Evolutionary conservation across 2,329 filamentous ascomycete genomes (phyloP).

Genomic region (Apiospora koreana): DNA sequence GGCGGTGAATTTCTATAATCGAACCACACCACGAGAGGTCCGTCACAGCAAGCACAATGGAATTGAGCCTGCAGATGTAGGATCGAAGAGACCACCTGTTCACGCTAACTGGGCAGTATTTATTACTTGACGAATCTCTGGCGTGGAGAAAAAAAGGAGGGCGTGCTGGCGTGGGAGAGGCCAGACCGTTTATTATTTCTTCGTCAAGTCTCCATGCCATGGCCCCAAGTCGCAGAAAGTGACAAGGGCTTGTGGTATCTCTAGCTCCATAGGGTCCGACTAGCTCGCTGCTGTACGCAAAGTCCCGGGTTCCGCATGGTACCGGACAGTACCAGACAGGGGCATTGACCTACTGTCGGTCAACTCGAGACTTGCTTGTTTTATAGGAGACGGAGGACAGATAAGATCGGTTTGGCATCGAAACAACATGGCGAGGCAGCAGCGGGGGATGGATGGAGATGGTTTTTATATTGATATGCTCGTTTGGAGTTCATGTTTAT

Average conservation of each 20-base stretch:
- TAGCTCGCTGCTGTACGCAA: background rate
- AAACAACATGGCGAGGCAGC: background rate
- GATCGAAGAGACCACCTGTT: constrained; percentile 1
- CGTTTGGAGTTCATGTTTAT: background rate
- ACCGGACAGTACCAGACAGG: background rate
- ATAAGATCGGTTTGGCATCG: background rate
- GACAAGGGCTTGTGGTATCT: constrained; percentile 9
- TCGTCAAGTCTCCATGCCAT: constrained; percentile 6
- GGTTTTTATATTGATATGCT: background rate
- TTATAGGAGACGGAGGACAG: background rate
- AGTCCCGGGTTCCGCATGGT: constrained; percentile 2
- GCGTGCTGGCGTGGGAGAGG: background rate
- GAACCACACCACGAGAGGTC: constrained; percentile 8
- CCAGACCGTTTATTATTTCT: constrained; percentile 9
- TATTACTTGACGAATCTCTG: background rate
- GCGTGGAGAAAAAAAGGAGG: constrained; percentile 7
- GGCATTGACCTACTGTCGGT: background rate
- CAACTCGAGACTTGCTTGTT: background rate
- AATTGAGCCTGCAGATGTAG: constrained; percentile 2
- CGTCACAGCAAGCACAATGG: background rate
- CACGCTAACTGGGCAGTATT: constrained; percentile 8
- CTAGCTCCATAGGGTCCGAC: constrained; percentile 8
- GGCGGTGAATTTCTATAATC: constrained; percentile 8
- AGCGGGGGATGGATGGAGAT: background rate
- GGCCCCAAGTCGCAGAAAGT: background rate